Percentiles rank a stretch among this genome's conserved stretches.
Evolutionary conservation across 345 rosid genomes (phyloP).

Genomic region (Dipteronia dyeriana): DNA sequence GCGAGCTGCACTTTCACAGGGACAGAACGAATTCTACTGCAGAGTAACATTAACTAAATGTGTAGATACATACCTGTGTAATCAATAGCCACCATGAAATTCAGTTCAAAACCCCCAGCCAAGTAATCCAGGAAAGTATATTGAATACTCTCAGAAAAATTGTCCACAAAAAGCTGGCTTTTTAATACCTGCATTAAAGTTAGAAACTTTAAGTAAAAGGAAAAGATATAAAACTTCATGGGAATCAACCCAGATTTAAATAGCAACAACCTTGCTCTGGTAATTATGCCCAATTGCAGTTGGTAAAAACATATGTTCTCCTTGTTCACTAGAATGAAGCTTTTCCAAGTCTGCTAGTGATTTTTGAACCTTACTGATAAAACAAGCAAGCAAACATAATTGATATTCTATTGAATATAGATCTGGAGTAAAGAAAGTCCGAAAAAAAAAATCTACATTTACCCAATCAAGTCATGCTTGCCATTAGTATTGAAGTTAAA

Average conservation of each 20-base stretch:
- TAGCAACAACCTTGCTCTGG: conserved; percentile 55
- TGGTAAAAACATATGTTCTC: conserved; percentile 58
- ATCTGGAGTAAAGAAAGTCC: neutral
- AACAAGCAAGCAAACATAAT: conserved; percentile 27
- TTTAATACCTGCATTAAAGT: conserved; percentile 49
- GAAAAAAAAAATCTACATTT: conserved; percentile 20
- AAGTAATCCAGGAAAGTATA: conserved; percentile 83
- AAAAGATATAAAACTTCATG: conserved; percentile 1
- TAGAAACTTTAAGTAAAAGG: conserved; percentile 9
- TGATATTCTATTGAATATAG: conserved; percentile 9
- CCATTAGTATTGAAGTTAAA: conserved; percentile 69
- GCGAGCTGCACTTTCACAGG: neutral
- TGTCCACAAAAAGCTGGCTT: conserved; percentile 76
- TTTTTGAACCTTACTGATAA: conserved; percentile 70
- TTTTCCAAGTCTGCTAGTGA: conserved; percentile 78
- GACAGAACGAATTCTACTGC: neutral
- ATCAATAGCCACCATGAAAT: conserved; percentile 96
- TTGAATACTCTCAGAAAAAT: conserved; percentile 63
- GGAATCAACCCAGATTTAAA: conserved; percentile 16
- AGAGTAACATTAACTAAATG: neutral
- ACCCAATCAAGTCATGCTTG: conserved; percentile 75
- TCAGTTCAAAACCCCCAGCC: conserved; percentile 79
- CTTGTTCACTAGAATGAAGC: conserved; percentile 49
- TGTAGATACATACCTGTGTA: conserved; percentile 65
- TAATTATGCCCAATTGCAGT: conserved; percentile 57